phyloP scores from a whole-genome alignment of 495 filamentous ascomycete genomes.

The Echria macrotheca region DNA sequence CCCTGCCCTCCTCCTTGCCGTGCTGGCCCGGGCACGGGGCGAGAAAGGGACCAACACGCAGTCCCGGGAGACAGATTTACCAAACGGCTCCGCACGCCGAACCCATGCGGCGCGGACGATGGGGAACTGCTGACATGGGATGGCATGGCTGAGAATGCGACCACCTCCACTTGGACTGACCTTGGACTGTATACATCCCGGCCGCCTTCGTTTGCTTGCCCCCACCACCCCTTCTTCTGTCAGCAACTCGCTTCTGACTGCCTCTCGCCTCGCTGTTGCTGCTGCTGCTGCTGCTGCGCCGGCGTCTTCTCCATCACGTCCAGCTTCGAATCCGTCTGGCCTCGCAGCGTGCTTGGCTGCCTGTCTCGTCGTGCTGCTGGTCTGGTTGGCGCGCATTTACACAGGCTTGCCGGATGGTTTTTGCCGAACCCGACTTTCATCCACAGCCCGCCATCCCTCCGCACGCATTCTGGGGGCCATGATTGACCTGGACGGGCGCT shows the following conservation, averaged over 20 bases:
- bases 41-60: slow-evolving; percentile 1
- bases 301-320: background rate
- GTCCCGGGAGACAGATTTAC: slow-evolving; percentile 12
- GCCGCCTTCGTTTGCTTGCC: slow-evolving; percentile 6
- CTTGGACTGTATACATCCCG: slow-evolving; percentile 8
- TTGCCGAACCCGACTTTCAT: slow-evolving; percentile 18
- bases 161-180: slow-evolving; percentile 17
- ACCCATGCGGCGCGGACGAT: slow-evolving; percentile 13
- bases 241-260: background rate
- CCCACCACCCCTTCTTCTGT: background rate
- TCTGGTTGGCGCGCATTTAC: slow-evolving; percentile 14
- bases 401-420: slow-evolving; percentile 20
- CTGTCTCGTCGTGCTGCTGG: background rate
- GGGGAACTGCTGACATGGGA: slow-evolving; percentile 14
- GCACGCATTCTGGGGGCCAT: slow-evolving; percentile 9
- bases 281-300: too few relatives aligned
- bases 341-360: background rate
- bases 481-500: slow-evolving; percentile 20
- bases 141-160: slow-evolving; percentile 16
- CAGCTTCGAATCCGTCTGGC: background rate
- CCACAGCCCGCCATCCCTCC: slow-evolving; percentile 13
- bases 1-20: too few relatives aligned
- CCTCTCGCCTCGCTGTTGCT: too few relatives aligned
- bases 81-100: slow-evolving; percentile 12
- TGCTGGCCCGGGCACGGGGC: background rate